phyloP scores from a whole-genome alignment of 2,329 filamentous ascomycete genomes.

The Apiospora koreana region DNA sequence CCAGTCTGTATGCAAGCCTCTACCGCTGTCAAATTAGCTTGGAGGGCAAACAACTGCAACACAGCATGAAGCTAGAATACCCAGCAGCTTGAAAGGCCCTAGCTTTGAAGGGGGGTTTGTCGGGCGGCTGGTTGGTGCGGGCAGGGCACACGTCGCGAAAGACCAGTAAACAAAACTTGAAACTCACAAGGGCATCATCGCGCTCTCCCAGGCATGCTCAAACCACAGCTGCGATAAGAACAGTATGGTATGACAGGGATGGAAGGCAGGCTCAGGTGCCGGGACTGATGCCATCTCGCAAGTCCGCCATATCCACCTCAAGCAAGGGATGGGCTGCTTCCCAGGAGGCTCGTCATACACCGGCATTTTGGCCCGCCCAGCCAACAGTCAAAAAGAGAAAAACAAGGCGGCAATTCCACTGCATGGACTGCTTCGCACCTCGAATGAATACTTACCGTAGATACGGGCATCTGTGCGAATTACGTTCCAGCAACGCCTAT shows the following conservation, averaged over 20 bases:
- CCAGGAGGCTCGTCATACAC: background rate
- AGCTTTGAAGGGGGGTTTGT: background rate
- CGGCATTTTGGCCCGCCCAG: background rate
- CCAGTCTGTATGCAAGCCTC: constrained; percentile 1
- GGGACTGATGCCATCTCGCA: background rate
- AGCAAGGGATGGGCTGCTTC: background rate
- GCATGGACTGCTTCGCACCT: background rate
- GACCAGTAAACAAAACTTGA: background rate
- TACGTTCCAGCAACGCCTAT: background rate
- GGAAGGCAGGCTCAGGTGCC: background rate
- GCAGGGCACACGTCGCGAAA: background rate
- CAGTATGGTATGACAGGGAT: background rate
- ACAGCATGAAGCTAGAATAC: background rate
- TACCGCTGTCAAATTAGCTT: background rate
- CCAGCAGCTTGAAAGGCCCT: background rate
- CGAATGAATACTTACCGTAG: background rate
- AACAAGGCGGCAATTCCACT: background rate
- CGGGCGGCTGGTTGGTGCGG: background rate
- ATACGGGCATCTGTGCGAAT: background rate
- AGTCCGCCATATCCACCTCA: background rate
- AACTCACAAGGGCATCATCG: background rate
- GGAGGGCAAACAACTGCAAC: background rate
- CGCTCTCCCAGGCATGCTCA: background rate
- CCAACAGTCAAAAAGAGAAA: background rate
- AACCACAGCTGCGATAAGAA: background rate